Base-by-base conservation (phyloP, 2,329 filamentous ascomycete genomes). In the Bipolaris sorokiniana region DNA sequence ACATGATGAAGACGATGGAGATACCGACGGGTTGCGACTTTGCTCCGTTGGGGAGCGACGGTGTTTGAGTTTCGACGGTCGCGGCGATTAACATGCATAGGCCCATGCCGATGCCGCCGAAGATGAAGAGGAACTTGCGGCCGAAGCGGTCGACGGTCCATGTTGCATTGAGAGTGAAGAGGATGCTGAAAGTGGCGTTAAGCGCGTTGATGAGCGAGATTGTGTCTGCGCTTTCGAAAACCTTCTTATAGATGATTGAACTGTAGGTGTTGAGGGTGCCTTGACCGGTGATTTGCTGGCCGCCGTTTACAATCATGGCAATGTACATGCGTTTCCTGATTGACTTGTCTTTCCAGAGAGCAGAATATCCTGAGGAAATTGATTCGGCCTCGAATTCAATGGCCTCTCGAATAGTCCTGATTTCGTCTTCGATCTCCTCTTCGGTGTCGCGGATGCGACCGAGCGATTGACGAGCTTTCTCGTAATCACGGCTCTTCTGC, bases 101-200 rank as follows among this genome's bases (percentile, higher is more conserved):
- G 3, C 83, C 86, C 84, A 91, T 91, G 36, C 88, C 88, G 42
- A 87, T 75, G 38, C 84, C 88, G 67, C 89, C 88, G 34, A 87
- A 80, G 54, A 91, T 87, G 67, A 91, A 82, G 56, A 91, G 79
- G 79, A 88, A 87, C 66, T 88, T 88, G 50, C 88, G 83, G 36
- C 88, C 89, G 63, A 88, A 90, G 48, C 88, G 83, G 72, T 91
- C 88, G 33, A 89, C 86, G 4, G 87, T 89, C 88, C 88, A 91
- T 36, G 87, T 84, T 13, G 88, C 88, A 64, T 90, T 90, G 42
- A 90, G 80, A 0, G 88, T 91, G 76, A 91, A 91, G 20, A 90
- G 58, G 61, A 91, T 91, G 54, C 87, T 87, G 63, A 87, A 88
- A 5, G 88, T 91, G 38, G 88, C 88, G 71, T 90, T 91, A 51